Base-by-base conservation (phyloP, 2,329 filamentous ascomycete genomes). In the Botrytis aclada region DNA sequence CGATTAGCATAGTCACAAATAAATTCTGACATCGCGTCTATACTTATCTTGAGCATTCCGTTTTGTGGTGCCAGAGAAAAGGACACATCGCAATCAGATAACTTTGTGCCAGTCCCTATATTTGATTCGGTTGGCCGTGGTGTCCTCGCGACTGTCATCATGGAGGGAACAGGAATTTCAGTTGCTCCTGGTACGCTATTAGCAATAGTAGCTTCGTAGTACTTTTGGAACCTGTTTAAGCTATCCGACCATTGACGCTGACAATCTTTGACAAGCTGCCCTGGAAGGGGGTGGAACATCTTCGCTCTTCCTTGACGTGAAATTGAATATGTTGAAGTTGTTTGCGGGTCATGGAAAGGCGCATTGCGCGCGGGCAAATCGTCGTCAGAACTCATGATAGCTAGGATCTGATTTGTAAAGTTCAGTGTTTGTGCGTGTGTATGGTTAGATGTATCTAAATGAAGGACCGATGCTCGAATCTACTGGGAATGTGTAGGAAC, bases 1-100 rank as follows among this genome's bases (percentile, higher is more conserved):
- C 69, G 58, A 37, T 71, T 71, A 16, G 69, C 69, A 29, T 71
- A 71, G 32, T 71, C 69, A 22, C 56, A 63, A 20, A 71, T 71
- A n/a, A 64, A 64, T n/a, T 71, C 69, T 10, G 63, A 32, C 56
- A 63, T 64, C 7, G 18, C 58, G 7, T 64, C 12, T 7, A 45
- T 9, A 37, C 58, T 64, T 9, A 16, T 22, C 20, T 12, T 39
- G 16, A 39, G 43, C 1, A 64, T 47, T 64, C 56, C 69, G 34
- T 54, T 64, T 1, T 16, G 3, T 37, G 37, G 20, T 22, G 12
- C 20, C 58, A 32, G 39, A 29, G 54, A 39, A 64, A 34, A 54
- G n/a, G 39, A 71, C 3, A 64, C 43, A 32, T 16, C 43, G 20
- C 12, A 7, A 32, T 70, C 39, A 61, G 10, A 25, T 39, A 70